Evolutionary conservation across 2,329 filamentous ascomycete genomes (phyloP).

Genomic region (Apiospora arundinis): DNA sequence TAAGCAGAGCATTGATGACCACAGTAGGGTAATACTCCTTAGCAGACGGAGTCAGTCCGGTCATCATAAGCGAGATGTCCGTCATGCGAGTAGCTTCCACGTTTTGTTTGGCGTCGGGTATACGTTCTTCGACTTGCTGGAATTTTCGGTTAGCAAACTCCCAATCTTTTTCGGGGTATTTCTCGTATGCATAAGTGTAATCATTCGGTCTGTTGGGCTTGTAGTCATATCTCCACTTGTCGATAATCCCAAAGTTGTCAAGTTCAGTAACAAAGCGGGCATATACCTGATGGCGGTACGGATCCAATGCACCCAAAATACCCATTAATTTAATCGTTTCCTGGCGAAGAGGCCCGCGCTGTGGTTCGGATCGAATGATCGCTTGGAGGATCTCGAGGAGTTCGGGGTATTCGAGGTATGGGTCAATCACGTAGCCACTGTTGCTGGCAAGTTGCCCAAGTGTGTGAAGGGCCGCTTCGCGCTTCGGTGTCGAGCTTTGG

Average conservation of each 20-base stretch:
- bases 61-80: constrained; percentile 98
- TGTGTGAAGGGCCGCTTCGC: constrained; percentile 88
- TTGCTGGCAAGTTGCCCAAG: constrained; percentile 93
- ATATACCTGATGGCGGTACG: constrained; percentile 84
- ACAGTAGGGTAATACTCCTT: constrained; percentile 99
- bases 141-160: constrained; percentile 23
- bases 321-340: constrained; percentile 98
- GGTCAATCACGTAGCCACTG: constrained; percentile 95
- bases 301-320: constrained; percentile 91
- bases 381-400: constrained; percentile 90
- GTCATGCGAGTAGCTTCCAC: constrained; percentile 73
- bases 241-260: constrained; percentile 1
- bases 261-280: constrained; percentile 11
- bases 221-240: constrained; percentile 15
- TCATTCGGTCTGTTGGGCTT: constrained; percentile 6
- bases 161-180: constrained; percentile 16
- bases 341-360: constrained; percentile 82
- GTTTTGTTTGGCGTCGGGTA: constrained; percentile 77
- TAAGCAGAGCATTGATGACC: constrained; percentile 92
- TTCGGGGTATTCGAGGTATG: constrained; percentile 93
- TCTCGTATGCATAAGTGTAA: constrained; percentile 7
- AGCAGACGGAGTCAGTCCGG: constrained; percentile 90
- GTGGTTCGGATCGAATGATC: constrained; percentile 89
- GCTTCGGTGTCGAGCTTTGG: constrained; percentile 86
- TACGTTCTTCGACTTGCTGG: constrained; percentile 84